Percentiles rank a stretch among this genome's conserved stretches.
These are phyloP conservation scores for Tetrapyrgos nigripes DNA, from an alignment of 1,284 basidiomycete genomes.

Conservation along the genomic window DNA sequence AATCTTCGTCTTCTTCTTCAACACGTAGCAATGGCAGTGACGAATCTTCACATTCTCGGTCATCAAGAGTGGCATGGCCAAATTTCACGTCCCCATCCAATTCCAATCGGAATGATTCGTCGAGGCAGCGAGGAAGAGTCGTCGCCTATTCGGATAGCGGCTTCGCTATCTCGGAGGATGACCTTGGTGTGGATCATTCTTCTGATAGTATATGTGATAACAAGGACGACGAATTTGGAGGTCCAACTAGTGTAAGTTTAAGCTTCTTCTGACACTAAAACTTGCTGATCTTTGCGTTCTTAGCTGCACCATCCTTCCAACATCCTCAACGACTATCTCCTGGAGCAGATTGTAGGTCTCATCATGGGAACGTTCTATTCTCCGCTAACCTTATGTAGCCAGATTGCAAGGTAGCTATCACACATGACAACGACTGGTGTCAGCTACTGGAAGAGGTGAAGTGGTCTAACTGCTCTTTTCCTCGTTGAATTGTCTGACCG, in stretches of 20 bases:
- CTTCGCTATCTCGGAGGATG: not conserved
- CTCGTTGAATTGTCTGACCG: not conserved
- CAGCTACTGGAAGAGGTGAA: not conserved
- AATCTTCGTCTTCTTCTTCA: not conserved
- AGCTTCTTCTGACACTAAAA: not conserved
- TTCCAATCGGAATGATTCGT: no score
- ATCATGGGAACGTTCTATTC: not conserved
- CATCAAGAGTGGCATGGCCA: not conserved
- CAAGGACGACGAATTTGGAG: not conserved
- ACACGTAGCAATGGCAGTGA: not conserved
- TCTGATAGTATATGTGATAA: no score
- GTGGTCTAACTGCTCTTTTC: not conserved
- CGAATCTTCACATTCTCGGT: not conserved
- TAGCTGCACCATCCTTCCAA: conserved; percentile 5
- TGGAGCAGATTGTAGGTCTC: not conserved
- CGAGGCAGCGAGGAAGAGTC: no score
- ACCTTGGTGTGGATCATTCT: not conserved
- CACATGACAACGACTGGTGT: conserved; percentile 7
- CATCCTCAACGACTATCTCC: conserved; percentile 1
- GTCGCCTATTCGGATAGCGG: no score
- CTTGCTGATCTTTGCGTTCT: not conserved
- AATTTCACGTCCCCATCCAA: not conserved
- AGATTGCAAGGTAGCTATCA: not conserved
- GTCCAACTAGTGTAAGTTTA: not conserved
- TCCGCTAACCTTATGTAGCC: not conserved